Evolutionary conservation across 495 filamentous ascomycete genomes (phyloP), one percentile per base, ranked within the genome.

Genomic region (Penicillium maclennaniae): DNA sequence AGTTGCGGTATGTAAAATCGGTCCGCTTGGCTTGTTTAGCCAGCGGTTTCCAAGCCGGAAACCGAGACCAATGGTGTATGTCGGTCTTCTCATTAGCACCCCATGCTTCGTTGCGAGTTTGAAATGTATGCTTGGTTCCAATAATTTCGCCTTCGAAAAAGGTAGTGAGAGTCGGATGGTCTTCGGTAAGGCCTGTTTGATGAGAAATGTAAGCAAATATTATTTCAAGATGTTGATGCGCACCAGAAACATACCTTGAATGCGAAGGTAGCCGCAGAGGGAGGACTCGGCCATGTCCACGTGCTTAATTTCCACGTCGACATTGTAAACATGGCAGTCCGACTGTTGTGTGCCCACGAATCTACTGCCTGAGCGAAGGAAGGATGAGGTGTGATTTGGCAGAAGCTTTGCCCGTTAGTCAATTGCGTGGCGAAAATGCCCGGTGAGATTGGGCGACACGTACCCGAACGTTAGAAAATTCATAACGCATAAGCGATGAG

Each of bases 71-170:
- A 68, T 99, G 95, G 47, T 86, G 86, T 62, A 93, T 79, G 67
- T 99, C 95, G 41, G 91, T 88, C 69, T 93, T 93, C 56, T 96
- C 91, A 41, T 79, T 89, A 12, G 89, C 91, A 39, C 92, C 92
- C 95, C 95, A 99, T 61, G 83, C 82, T 50, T 88, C 81, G 62
- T 97, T 88, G 53, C 87, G 83, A 40, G 95, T 99, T 53, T 87
- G 80, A 72, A 99, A 99, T 15, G 86, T 87, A 71, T 97, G 91
- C 62, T 95, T 96, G 51, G 83, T 85, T 25, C 95, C 95, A 56
- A 99, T 97, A 38, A 99, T 95, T 74, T 99, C 95, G 58, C 92
- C 95, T 73, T 97, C 91, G 60, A 99, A 99, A 66, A 95, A 99
- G 3, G 95, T 99, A 2, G 91, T 97, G 39, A 99, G 72, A 26